Evolutionary conservation across 805 yeast species (phyloP), one percentile per base, ranked within the genome.

Genomic region (Hanseniaspora lachancei): DNA sequence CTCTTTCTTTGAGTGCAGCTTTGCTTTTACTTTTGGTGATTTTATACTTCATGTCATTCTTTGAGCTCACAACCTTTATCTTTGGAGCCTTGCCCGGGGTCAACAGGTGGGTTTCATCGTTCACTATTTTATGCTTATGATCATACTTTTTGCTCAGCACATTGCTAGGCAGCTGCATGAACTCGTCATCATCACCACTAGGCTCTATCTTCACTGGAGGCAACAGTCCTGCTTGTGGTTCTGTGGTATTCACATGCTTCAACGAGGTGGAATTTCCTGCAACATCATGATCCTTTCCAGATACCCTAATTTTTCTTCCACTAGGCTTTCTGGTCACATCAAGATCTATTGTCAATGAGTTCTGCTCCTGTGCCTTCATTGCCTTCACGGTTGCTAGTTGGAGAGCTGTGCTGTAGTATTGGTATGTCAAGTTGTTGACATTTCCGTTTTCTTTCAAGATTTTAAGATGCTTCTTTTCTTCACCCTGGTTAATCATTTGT

Each of bases 51-150:
- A 20, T 15, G 18, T 3, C 50, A 18, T 16, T 52, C n/a, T 47
- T 47, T 42, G 60, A 57, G 18, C 49, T 52, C n/a, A 62, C 62
- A 3, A 65, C 60, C 12, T 63, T 20, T 6, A 65, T 27, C n/a
- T 62, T 62, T 40, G 62, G 63, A 27, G 63, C 47, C 1, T 64
- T 62, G 49, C 65, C 63, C 13, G 66, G 58, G 4, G 56, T 58
- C 41, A 57, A 13, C 32, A 52, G n/a, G 20, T 42, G 50, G 0
- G 47, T 56, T 60, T 49, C 51, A 57, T 8, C 35, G 54, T 1
- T 49, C 2, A 24, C 29, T 12, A 52, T 18, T 38, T 13, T 44
- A 29, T 38, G 34, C 3, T 23, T 34, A 10, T 36, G 15, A 9
- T 38, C 46, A 13, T 16, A 6, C n/a, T 34, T 48, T 3, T 23